Evolutionary conservation across 371 early-diverging fungal species (phyloP), one percentile per base, ranked within the genome.

Genomic region (Lichtheimia ornata): DNA sequence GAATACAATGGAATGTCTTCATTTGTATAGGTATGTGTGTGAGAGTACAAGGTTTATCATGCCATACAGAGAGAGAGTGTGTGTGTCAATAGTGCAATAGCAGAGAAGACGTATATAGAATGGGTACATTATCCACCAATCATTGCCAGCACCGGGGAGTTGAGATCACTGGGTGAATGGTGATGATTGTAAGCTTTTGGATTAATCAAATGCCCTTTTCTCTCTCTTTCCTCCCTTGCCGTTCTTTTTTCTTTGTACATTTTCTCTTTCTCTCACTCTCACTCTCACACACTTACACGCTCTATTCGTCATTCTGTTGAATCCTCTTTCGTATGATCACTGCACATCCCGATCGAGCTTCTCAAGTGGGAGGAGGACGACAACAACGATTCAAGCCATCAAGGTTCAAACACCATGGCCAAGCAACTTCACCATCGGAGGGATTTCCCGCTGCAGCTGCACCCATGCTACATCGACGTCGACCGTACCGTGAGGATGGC

Each of bases 401-500:
- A 45, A 27, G 40, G 28, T 20, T 45, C 13, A 51, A 56, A 20
- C 25, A 56, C 5, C 49, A 63, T 28, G 50, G 50, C 22, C 58
- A 63, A 56, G 58, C 56, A 49, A 51, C 41, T 6, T 51, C 58
- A 15, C 5, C 57, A 44, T 58, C 59, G 59, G 59, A 58, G 50
- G 50, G 50, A 49, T 58, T 58, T 9, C 35, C 35, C 6, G 11
- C 35, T 35, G 49, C 20, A 28, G 43, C 15, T 25, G 22, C 45
- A 15, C 25, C 25, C 45, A 43, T 42, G 4, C 14, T 61, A 5
- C 15, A 42, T 5, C 53, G 61, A 28, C 53, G 53, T n/a, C 53
- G 61, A 53, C 61, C 53, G 5, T 43, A 40, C 22, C n/a, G 47
- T 1, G 18, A n/a, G 18, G 61, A 59, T 51, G 53, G 24, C 9